These are phyloP conservation scores for Phytophthora melonis DNA, from an alignment of 352 stramenopile genomes.

Conservation along the genomic window DNA sequence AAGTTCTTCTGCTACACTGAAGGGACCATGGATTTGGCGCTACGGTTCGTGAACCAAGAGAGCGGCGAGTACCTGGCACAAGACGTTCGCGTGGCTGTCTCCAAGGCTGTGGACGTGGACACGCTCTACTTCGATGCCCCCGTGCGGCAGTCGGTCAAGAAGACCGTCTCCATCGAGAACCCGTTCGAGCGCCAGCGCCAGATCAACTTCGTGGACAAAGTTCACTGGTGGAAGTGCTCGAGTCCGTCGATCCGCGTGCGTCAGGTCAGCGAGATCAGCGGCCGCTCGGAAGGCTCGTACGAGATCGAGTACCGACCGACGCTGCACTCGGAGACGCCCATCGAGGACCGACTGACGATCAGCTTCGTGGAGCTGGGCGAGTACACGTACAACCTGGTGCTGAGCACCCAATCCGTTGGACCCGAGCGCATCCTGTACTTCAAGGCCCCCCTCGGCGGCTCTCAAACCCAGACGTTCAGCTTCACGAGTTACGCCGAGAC, in stretches of 20 bases:
- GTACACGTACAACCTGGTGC: conserved; percentile 87
- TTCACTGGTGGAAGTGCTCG: conserved; percentile 87
- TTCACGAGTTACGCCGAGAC: conserved; percentile 71
- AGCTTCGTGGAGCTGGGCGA: conserved; percentile 87
- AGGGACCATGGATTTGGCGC: conserved; percentile 52
- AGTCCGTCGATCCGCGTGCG: conserved; percentile 74
- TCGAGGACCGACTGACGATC: conserved; percentile 77
- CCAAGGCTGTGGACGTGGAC: conserved; percentile 71
- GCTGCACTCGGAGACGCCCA: conserved; percentile 50
- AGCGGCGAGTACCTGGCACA: conserved; percentile 90
- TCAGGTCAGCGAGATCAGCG: conserved; percentile 75
- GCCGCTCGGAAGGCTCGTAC: conserved; percentile 82
- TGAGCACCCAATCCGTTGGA: conserved; percentile 77
- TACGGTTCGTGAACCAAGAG: conserved; percentile 85
- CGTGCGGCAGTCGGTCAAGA: conserved; percentile 85
- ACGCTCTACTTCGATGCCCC: conserved; percentile 85
- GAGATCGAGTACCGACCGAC: conserved; percentile 92
- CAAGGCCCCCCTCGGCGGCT: conserved; percentile 78
- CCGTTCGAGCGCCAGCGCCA: conserved; percentile 64
- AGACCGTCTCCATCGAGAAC: conserved; percentile 92
- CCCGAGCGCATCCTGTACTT: conserved; percentile 84
- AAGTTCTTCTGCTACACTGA: conserved; percentile 92
- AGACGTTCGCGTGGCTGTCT: conserved; percentile 66
- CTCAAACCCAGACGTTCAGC: conserved; percentile 80
- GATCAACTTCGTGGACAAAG: conserved; percentile 69